Evolutionary conservation across 768 basidiomycete species (phyloP).

Genomic region (Pulveroboletus sp.): DNA sequence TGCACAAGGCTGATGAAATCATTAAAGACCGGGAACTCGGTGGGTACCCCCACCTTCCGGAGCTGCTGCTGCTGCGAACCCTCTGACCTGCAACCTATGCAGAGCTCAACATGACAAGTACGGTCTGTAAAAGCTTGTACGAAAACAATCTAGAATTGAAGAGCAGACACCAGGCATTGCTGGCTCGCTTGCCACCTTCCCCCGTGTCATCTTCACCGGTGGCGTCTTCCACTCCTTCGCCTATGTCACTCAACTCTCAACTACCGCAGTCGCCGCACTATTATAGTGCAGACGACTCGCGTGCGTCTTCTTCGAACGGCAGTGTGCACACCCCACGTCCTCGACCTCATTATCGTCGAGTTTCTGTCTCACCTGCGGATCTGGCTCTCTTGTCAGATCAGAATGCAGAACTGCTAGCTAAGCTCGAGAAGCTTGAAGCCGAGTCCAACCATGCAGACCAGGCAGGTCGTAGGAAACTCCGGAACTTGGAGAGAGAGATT

Average conservation of each 20-base stretch:
- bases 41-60: conserved; percentile 30
- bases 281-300: conserved; percentile 27
- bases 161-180: conserved; percentile 64
- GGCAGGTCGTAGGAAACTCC: conserved; percentile 62
- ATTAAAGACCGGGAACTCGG: conserved; percentile 77
- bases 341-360: conserved; percentile 32
- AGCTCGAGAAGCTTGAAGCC: conserved; percentile 69
- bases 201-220: conserved; percentile 34
- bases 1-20: conserved; percentile 67
- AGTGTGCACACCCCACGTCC: conserved; percentile 19
- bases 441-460: conserved; percentile 66
- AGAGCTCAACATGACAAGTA: conserved; percentile 66
- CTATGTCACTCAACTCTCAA: conserved; percentile 24
- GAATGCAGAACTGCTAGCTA: conserved; percentile 73
- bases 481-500: conserved; percentile 79
- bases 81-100: conserved; percentile 20
- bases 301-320: conserved; percentile 18
- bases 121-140: conserved; percentile 64
- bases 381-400: conserved; percentile 73
- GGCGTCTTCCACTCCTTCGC: conserved; percentile 19
- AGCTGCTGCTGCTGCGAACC: background rate
- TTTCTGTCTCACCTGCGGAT: conserved; percentile 65
- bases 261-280: conserved; percentile 32
- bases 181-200: conserved; percentile 56
- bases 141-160: conserved; percentile 65